phyloP scores from a whole-genome alignment of 2,329 filamentous ascomycete genomes.

The Dothistroma pini region DNA sequence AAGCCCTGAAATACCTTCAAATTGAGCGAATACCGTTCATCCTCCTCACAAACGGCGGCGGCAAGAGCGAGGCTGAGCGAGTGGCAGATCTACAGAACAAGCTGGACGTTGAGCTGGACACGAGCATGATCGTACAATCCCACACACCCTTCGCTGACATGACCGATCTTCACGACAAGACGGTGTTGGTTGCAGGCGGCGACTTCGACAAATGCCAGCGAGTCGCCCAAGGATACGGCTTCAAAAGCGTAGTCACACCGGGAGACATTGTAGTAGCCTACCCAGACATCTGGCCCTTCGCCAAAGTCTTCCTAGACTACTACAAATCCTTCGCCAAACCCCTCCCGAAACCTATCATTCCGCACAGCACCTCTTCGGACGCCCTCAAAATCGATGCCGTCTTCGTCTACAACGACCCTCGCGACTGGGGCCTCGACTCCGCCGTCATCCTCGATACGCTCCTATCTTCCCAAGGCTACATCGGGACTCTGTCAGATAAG shows the following conservation, averaged over 20 bases:
- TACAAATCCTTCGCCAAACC: slow-evolving; percentile 58
- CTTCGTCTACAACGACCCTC: slow-evolving; percentile 91
- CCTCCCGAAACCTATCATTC: slow-evolving; percentile 52
- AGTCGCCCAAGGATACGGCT: slow-evolving; percentile 62
- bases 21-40: slow-evolving; percentile 81
- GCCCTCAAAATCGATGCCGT: slow-evolving; percentile 80
- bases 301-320: slow-evolving; percentile 59
- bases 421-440: slow-evolving; percentile 90
- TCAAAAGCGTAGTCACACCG: slow-evolving; percentile 69
- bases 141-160: slow-evolving; percentile 85
- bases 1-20: slow-evolving; percentile 70
- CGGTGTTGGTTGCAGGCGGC: slow-evolving; percentile 48
- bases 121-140: slow-evolving; percentile 75
- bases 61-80: slow-evolving; percentile 72
- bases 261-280: slow-evolving; percentile 75
- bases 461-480: slow-evolving; percentile 69
- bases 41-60: slow-evolving; percentile 91
- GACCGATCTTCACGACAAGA: slow-evolving; percentile 55
- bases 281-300: slow-evolving; percentile 79
- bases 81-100: slow-evolving; percentile 65
- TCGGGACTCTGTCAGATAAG: slow-evolving; percentile 73
- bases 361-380: slow-evolving; percentile 33
- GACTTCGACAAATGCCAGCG: slow-evolving; percentile 57
- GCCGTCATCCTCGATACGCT: slow-evolving; percentile 82
- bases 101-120: slow-evolving; percentile 61